Percentiles rank a stretch among this genome's conserved stretches.
phyloP scores from a whole-genome alignment of 148 eudicot genomes.

The Arctostaphylos glauca region DNA sequence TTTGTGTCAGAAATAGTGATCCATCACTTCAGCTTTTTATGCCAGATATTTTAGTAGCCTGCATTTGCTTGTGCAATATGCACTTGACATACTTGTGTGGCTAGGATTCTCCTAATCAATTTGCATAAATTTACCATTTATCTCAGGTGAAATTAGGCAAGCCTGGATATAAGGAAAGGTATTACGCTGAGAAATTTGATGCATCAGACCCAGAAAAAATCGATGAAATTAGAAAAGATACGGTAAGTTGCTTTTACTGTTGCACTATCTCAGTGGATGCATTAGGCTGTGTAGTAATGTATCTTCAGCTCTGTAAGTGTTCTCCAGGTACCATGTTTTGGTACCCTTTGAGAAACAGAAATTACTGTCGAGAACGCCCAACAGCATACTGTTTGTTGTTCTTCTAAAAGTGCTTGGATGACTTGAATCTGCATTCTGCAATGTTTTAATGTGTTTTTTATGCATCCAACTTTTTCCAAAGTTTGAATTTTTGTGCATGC shows the following conservation, averaged over 20 bases:
- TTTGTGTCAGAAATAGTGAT: neutral
- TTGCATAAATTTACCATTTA: neutral
- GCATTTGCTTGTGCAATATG: neutral
- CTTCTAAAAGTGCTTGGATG: neutral
- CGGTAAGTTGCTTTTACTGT: slow-evolving; percentile 49
- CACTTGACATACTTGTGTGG: neutral
- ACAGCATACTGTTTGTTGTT: neutral
- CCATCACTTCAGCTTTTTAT: neutral
- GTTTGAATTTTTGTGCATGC: slow-evolving; percentile 4
- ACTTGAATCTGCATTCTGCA: neutral
- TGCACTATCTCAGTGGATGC: neutral
- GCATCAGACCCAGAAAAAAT: slow-evolving; percentile 54
- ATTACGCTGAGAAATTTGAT: slow-evolving; percentile 85
- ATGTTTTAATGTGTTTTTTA: neutral
- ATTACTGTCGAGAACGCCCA: neutral
- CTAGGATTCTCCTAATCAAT: neutral
- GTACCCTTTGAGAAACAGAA: neutral
- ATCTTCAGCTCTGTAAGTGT: neutral
- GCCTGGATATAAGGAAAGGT: slow-evolving; percentile 95
- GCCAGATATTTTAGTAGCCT: neutral
- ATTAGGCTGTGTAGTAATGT: neutral
- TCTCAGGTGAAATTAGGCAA: slow-evolving; percentile 87
- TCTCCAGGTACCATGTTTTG: neutral
- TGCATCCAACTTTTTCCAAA: neutral
- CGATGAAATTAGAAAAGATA: slow-evolving; percentile 57